Percentiles rank a stretch among this genome's conserved stretches.
These are phyloP conservation scores for Penstemon newberryi DNA, from an alignment of 257 asterid genomes.

Conservation along the genomic window DNA sequence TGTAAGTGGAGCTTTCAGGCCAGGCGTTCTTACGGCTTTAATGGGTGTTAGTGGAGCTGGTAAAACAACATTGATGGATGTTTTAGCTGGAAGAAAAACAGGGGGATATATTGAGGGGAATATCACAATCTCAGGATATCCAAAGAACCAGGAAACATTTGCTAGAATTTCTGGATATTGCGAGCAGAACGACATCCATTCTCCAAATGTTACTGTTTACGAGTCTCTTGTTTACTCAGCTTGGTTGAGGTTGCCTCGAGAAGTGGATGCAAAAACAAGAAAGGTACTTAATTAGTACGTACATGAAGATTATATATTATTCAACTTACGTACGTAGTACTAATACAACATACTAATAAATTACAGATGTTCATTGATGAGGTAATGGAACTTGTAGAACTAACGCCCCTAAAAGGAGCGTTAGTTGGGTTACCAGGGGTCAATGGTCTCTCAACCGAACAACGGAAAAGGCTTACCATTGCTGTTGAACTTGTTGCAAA, in stretches of 20 bases:
- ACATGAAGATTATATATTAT: no score
- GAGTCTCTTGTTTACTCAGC: constrained; percentile 78
- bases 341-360: not conserved
- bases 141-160: constrained; percentile 70
- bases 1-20: constrained; percentile 79
- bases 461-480: constrained; percentile 73
- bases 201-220: constrained; percentile 69
- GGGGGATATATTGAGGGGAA: constrained; percentile 77
- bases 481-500: constrained; percentile 86
- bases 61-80: constrained; percentile 80
- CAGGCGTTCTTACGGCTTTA: constrained; percentile 79
- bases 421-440: constrained; percentile 77
- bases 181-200: constrained; percentile 81
- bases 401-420: constrained; percentile 49
- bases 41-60: constrained; percentile 95
- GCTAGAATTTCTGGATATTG: constrained; percentile 79
- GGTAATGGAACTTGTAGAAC: constrained; percentile 82
- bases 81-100: constrained; percentile 76
- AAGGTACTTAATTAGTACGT: constrained; percentile 30
- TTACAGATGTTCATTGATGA: constrained; percentile 70
- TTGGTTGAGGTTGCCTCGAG: constrained; percentile 64
- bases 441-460: constrained; percentile 77
- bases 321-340: no score
- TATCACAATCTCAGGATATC: constrained; percentile 66
- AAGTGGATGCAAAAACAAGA: constrained; percentile 45